Evolutionary conservation across 352 stramenopile species (phyloP).

Genomic region (Phytophthora hybrid): DNA sequence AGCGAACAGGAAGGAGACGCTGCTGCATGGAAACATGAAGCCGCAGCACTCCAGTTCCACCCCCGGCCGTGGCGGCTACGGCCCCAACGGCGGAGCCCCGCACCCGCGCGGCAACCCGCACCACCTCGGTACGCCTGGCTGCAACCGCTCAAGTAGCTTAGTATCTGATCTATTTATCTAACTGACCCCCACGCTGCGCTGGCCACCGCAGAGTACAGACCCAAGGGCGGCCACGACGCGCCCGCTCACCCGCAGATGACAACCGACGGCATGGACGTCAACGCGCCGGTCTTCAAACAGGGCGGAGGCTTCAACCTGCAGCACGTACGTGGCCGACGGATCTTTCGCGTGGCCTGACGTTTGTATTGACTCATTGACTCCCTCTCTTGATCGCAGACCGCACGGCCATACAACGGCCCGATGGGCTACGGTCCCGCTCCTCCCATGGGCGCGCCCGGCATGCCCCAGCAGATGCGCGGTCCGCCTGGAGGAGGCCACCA

Average conservation of each 20-base stretch:
- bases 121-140: constrained; percentile 39
- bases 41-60: constrained; percentile 49
- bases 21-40: constrained; percentile 64
- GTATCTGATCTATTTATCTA: background rate
- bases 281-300: constrained; percentile 53
- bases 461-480: constrained; percentile 61
- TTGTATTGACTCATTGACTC: background rate
- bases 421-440: constrained; percentile 48
- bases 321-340: constrained; percentile 32
- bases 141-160: background rate
- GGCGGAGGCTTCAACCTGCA: constrained; percentile 52
- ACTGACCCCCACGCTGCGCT: constrained; percentile 1
- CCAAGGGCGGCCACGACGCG: constrained; percentile 41
- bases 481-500: constrained; percentile 43
- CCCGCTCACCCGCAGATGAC: constrained; percentile 12
- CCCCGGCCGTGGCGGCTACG: constrained; percentile 38
- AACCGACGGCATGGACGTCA: constrained; percentile 50
- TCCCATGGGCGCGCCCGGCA: constrained; percentile 41
- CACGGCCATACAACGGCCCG: constrained; percentile 50
- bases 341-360: background rate
- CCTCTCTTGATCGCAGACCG: constrained; percentile 26
- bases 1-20: constrained; percentile 20
- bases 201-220: constrained; percentile 46
- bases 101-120: constrained; percentile 52
- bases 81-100: constrained; percentile 28